Evolutionary conservation across 2,329 filamentous ascomycete genomes (phyloP), one percentile per base, ranked within the genome.

Genomic region (Fusarium subglutinans): DNA sequence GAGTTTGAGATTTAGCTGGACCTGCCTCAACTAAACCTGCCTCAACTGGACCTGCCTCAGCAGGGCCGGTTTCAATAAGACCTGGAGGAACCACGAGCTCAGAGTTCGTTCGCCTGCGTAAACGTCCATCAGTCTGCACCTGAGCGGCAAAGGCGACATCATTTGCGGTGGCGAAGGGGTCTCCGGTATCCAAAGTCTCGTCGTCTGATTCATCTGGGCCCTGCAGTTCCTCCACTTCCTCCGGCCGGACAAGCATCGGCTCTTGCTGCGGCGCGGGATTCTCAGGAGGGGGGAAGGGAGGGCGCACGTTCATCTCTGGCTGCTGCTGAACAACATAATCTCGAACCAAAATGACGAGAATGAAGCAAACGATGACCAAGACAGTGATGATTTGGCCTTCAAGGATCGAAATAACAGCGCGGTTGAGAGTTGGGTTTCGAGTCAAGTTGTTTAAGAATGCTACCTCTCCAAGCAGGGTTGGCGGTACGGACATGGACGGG

Each of bases 251-350:
- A 47, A 73, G 69, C 40, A 77, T 72, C 15, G 76, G 75, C 38
- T 79, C 78, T 35, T 75, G 76, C n/a, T 72, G 65, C 13, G 64
- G 69, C 6, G 79, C 69, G 9, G 79, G 77, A 38, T 82, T 79
- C 41, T 81, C 82, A 20, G 78, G 78, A 13, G 85, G 88, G 17
- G 88, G 90, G 78, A 91, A 89, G 8, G 89, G 89, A 14, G 88
- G 92, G 2, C 91, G 92, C 86, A 96, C 92, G 78, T 97, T 97
- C 76, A 96, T 92, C 73, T 95, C 92, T 10, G 96, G 96, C 80
- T 99, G 96, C 81, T 99, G 96, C 81, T 99, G 96, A 15, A 99
- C 95, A 57, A 99, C 96, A 89, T 98, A 99, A 84, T 99, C 96
- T 53, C 97, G 88, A 53, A 99, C 98, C 8, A 99, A 84, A 76